Conservation (phyloP, 495 filamentous ascomycete species). For the Durotheca rogersii region DNA sequence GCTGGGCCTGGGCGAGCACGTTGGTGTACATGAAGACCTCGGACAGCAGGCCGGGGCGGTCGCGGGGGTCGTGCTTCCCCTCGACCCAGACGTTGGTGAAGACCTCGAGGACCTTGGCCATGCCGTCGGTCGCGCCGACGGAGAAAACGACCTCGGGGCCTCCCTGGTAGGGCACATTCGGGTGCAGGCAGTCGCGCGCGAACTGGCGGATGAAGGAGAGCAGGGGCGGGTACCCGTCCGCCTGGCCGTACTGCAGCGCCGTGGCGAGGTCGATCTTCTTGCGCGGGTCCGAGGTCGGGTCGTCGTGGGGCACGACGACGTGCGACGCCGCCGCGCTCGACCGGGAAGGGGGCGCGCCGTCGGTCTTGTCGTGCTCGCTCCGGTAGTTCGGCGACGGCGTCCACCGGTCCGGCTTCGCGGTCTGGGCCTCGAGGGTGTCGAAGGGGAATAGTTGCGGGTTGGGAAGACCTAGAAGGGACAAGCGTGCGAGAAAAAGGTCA, state of each 20-base stretch:
- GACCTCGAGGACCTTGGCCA: slow-evolving; percentile 70
- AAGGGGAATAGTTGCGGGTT: slow-evolving; percentile 82
- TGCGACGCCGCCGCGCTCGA: slow-evolving; percentile 44
- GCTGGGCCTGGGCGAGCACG: slow-evolving; percentile 63
- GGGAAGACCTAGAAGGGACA: slow-evolving; percentile 69
- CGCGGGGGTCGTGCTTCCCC: slow-evolving; percentile 61
- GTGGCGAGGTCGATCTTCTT: slow-evolving; percentile 76
- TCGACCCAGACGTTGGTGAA: slow-evolving; percentile 73
- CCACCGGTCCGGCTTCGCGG: slow-evolving; percentile 71
- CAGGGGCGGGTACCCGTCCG: slow-evolving; percentile 74
- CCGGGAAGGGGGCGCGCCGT: slow-evolving; percentile 9
- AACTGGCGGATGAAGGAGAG: slow-evolving; percentile 76
- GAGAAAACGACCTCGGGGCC: slow-evolving; percentile 78
- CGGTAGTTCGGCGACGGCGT: slow-evolving; percentile 63
- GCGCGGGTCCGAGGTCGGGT: slow-evolving; percentile 50
- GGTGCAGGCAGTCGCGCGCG: slow-evolving; percentile 73
- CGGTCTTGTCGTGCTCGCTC: slow-evolving; percentile 32
- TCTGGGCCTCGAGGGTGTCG: slow-evolving; percentile 82
- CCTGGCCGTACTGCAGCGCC: slow-evolving; percentile 82
- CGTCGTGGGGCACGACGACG: slow-evolving; percentile 69
- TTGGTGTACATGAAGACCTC: slow-evolving; percentile 81
- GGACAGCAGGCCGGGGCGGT: slow-evolving; percentile 69
- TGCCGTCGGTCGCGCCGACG: slow-evolving; percentile 81
- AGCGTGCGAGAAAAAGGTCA: too few species aligned
- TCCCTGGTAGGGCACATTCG: slow-evolving; percentile 70